A percentile compares a stretch with the other conserved stretches of the same genome.
Conservation (phyloP, 208 protist genomes). For the Trypanosoma scelopori region DNA sequence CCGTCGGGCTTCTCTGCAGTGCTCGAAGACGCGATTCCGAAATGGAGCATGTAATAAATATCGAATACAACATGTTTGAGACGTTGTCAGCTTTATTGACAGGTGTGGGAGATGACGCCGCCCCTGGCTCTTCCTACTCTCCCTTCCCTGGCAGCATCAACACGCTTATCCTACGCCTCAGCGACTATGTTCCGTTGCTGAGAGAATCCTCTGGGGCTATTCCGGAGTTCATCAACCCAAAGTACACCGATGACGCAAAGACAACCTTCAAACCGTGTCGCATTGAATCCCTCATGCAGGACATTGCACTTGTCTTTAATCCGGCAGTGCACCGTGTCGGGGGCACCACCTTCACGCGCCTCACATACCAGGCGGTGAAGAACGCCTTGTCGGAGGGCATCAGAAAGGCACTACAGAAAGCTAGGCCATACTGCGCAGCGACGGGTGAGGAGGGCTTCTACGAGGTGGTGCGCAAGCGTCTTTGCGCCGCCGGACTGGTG, state of each 20-base stretch:
- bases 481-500: slow-evolving; percentile 28
- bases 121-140: slow-evolving; percentile 44
- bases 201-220: slow-evolving; percentile 60
- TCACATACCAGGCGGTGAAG: slow-evolving; percentile 87
- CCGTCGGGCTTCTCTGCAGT: slow-evolving; percentile 72
- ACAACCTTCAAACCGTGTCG: slow-evolving; percentile 76
- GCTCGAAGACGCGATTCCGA: slow-evolving; percentile 13
- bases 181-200: slow-evolving; percentile 60
- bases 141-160: slow-evolving; percentile 93
- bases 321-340: slow-evolving; percentile 54
- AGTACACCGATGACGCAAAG: slow-evolving; percentile 71
- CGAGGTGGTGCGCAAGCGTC: slow-evolving; percentile 53
- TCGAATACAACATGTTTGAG: slow-evolving; percentile 89
- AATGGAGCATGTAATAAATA: slow-evolving; percentile 47
- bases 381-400: slow-evolving; percentile 67
- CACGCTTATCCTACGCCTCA: slow-evolving; percentile 77
- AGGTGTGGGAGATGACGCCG: slow-evolving; percentile 43
- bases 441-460: slow-evolving; percentile 81
- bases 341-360: slow-evolving; percentile 70
- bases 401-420: slow-evolving; percentile 37
- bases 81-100: slow-evolving; percentile 47
- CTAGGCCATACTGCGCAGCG: slow-evolving; percentile 57
- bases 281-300: slow-evolving; percentile 92
- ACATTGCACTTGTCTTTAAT: slow-evolving; percentile 70
- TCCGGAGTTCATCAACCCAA: slow-evolving; percentile 95